Evolutionary conservation across 208 protist genomes (phyloP), one percentile per base, ranked within the genome.

Genomic region (Acanthamoeba polyphaga): DNA sequence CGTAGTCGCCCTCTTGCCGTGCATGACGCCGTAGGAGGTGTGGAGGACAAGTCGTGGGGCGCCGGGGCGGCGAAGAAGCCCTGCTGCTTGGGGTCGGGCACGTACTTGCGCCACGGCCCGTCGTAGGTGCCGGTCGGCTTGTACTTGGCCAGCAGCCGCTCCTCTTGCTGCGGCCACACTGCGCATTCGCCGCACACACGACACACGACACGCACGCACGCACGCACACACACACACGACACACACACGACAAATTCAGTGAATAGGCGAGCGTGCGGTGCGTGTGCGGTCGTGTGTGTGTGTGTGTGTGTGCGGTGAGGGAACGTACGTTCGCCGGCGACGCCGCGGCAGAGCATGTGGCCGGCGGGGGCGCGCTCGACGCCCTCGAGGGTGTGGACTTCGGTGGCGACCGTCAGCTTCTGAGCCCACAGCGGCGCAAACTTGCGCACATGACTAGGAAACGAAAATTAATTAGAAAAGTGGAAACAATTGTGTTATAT

Each of bases 1-100:
- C 38, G 72, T 82, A 82, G 72, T 82, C 72, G 32, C 72, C 72
- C 72, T 82, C 72, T 82, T 82, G 72, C 38, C 72, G 72, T 43
- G 72, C 72, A 82, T 82, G 72, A 19, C 19, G 72, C 72, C 72
- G 22, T 82, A 82, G n/a, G 72, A 82, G 72, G 72, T 82, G 38
- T 82, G 32, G 15, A 82, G 22, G 22, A 53, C 72, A 10, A 82
- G n/a, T 38, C 38, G 72, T 82, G 72, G 38, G 43, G 32, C 38
- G 38, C 72, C n/a, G 32, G 72, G 10, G 43, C 3, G 72, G 72
- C 72, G 43, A 46, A 82, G 72, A 82, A 82, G 72, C 72, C 72
- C 38, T 24, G 22, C 38, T 38, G 43, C 38, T 38, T 51, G 38
- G 43, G 72, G 72, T 82, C 72, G 22, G 72, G 72, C 29, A 82